Evolutionary conservation across 441 rosid species (phyloP).

Genomic region (Rhodomyrtus psidioides): DNA sequence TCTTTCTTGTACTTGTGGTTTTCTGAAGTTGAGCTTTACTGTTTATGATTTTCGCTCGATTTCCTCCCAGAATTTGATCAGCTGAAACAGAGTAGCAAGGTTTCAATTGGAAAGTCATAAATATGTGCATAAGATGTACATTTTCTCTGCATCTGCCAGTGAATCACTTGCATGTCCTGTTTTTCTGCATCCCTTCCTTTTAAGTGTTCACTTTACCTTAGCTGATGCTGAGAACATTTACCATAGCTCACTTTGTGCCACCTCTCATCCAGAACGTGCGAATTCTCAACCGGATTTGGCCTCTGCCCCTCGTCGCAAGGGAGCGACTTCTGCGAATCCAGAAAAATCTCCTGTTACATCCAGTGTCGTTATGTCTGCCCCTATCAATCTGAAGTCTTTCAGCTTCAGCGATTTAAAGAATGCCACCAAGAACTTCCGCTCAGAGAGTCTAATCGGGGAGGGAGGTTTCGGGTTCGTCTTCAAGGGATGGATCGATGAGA

Average conservation of each 20-base stretch:
- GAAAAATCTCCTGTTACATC: not conserved
- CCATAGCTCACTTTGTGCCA: not conserved
- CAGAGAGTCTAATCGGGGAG: slow-evolving; percentile 5
- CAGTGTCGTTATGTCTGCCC: not conserved
- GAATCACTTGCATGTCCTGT: not conserved
- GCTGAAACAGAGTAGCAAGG: not conserved
- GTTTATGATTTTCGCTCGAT: not conserved
- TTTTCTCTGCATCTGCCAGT: not conserved
- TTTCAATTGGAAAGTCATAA: not conserved
- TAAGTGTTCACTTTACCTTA: not conserved
- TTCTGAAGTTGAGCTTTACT: not conserved
- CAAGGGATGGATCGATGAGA: slow-evolving; percentile 8
- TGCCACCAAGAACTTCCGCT: slow-evolving; percentile 5
- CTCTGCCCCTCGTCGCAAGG: not conserved
- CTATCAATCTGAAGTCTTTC: slow-evolving; percentile 1
- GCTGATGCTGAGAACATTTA: not conserved
- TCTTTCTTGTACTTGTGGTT: not conserved
- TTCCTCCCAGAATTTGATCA: not conserved
- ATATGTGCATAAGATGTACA: not conserved
- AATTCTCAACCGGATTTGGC: not conserved
- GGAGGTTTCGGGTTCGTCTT: slow-evolving; percentile 9
- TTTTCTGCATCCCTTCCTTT: not conserved
- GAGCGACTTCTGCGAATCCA: not conserved
- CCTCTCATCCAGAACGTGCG: not conserved
- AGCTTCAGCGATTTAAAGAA: slow-evolving; percentile 4